Base-by-base conservation (phyloP, 2,329 filamentous ascomycete genomes). In the Trichoderma aggressivum region DNA sequence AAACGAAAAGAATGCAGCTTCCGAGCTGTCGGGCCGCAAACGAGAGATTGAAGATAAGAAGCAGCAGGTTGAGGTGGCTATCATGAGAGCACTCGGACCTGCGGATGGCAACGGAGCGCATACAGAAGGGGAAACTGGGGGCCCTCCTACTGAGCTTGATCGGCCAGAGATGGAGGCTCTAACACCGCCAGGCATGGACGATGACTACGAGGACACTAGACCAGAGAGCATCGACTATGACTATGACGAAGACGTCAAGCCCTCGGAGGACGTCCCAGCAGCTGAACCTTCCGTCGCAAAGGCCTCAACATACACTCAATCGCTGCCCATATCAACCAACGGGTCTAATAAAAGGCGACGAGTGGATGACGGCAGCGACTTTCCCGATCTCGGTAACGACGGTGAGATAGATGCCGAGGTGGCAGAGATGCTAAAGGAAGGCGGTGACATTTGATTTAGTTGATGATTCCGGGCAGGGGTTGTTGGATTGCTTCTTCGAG, bases 31-130 rank as follows among this genome's bases (percentile, higher is more conserved):
- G 4, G 85, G 84, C n/a, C 90, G 91, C 70, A 93, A 92, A 75
- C 81, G 84, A 3, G 89, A 90, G 70, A 93, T 94, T 18, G 94
- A 98, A 76, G 84, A 86, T 21, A 94, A 93, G 82, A 97, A 97
- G 81, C 90, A 91, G 66, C 92, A 96, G 61, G 94, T 99, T 8
- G 96, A 99, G 80, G 89, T 95, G 74, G 91, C 89, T 62, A 98
- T 99, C 75, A 94, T 99, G 87, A 89, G 92, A 65, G 93, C 93
- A 10, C 86, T 97, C 26, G 89, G 90, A 16, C 87, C 88, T 1
- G 87, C 90, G 10, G 86, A 88, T 71, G 82, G 84, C 24, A 82
- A 84, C 60, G 81, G 81, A 10, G 84, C 88, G 11, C 82, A 85
- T 4, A 83, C 85, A 3, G 83, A 84, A 10, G 80, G 84, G 62